Base-by-base conservation (phyloP, 495 filamentous ascomycete species). In the Penicillium silybi region DNA sequence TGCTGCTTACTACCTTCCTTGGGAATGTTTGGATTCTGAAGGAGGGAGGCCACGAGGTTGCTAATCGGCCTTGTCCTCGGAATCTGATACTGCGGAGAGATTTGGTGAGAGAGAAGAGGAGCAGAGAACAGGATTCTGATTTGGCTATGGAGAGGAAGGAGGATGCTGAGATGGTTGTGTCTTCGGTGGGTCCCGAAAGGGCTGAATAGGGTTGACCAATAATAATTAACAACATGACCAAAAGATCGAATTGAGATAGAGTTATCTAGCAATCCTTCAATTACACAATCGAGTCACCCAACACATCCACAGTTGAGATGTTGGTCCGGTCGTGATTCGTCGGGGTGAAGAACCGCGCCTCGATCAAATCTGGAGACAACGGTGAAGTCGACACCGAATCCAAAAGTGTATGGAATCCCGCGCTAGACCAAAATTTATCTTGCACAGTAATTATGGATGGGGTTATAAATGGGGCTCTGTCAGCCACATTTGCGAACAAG, bases 1-100 rank as follows among this genome's bases (percentile, higher is more conserved):
- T 81, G 1, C 2, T 84, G 1, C 62, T 67, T 5, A 64, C 73
- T 0, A 57, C 64, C 0, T 72, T 77, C 18, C 41, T 81, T 48
- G 80, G 80, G 3, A 82, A 84, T 56, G 80, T 81, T 1, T 77
- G 74, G 67, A 77, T 84, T 38, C 52, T 53, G 58, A 64, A 67
- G 58, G 46, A 53, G 17, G 64, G 57, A 19, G 51, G 62, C 3
- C 61, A 58, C 29, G 54, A 59, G 10, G 50, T 54, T 41, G 49
- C 55, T 2, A 38, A 53, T 44, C 38, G 32, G 22, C 34, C 53
- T 23, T 59, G 57, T 40, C 25, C 57, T 19, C 57, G 57, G 57
- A 49, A 45, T 11, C 20, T 43, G 11, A 52, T n/a, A 50, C 41
- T 6, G 23, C 58, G 26, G 53, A 45, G 32, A 41, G 35, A 16